Conservation (phyloP, 805 yeast species). For the Lipomyces yamadae region DNA sequence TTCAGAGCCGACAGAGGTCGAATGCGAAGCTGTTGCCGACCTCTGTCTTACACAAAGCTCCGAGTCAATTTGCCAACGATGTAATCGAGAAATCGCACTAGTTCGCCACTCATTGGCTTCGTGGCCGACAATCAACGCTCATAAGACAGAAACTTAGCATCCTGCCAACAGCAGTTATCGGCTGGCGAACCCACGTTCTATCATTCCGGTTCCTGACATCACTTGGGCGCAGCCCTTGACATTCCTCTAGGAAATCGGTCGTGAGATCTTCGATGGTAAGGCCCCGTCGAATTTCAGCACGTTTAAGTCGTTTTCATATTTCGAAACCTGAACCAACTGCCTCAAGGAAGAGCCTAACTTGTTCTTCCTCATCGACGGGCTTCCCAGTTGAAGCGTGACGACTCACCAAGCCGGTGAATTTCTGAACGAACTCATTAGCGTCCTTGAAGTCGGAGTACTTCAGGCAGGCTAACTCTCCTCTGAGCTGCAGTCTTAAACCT, state of each 20-base stretch:
- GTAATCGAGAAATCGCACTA: no score
- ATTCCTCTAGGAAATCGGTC: neutral
- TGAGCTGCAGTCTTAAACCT: no score
- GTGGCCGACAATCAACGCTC: neutral
- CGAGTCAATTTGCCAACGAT: no score
- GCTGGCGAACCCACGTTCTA: neutral
- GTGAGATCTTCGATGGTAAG: no score
- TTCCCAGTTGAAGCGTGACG: neutral
- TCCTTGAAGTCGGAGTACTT: neutral
- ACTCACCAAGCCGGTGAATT: neutral
- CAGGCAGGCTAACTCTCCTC: no score
- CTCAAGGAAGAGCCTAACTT: neutral
- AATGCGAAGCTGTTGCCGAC: neutral
- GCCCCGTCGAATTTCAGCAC: neutral
- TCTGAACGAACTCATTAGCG: neutral
- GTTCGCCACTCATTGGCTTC: neutral
- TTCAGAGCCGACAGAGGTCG: neutral
- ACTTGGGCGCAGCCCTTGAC: no score
- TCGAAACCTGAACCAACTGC: neutral
- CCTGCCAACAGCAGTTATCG: neutral
- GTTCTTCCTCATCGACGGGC: constrained; percentile 1
- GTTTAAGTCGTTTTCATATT: neutral
- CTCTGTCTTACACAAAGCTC: neutral
- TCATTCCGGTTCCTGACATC: no score
- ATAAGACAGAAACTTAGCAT: neutral